Base-by-base conservation (phyloP, 2,329 filamentous ascomycete species). In the Xylogone sp. region DNA sequence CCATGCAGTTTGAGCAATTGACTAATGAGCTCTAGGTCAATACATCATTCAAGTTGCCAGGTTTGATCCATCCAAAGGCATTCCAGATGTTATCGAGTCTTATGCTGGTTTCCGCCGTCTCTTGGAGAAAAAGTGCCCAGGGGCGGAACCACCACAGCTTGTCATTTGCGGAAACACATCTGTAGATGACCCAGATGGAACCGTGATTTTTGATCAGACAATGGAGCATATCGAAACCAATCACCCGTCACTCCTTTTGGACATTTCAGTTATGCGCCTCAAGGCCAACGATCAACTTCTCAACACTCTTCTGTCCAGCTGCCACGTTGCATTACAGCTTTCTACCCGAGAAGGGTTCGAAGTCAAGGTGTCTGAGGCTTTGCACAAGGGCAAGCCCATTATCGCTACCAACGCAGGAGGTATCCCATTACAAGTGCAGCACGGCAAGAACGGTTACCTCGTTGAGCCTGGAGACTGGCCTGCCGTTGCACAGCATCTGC, bases 341-440 rank as follows among this genome's bases (percentile, higher is more conserved):
- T 92, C 87, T 2, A 91, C 86, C 0, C 81, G 87, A 31, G 89
- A 94, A 65, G 88, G 89, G 0, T 94, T 94, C 60, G 89, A 94
- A 68, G 86, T 94, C 60, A 94, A 94, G 69, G 88, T 94, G 4
- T 90, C 86, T 0, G 90, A 94, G 69, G 88, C 87, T 1, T 75
- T 93, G 20, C 88, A 92, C 64, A 89, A 90, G 43, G 88, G 88
- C 13, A 82, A 86, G 2, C 89, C 89, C 1, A 79, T 91, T 61
- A 90, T 94, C 56, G 87, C 86, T 2, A 89, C 86, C 1, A 75
- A 76, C 19, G 84, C 85, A 1, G 89, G 89, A n/a, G 89, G 89
- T 10, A 92, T 94, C 49, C 88, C 88, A 1, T 74, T 93, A 3
- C 89, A 94, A 65, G 79, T 94, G 51, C 78, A 87, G 66, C 73